phyloP scores from a whole-genome alignment of 208 protist species.

The Trypanosoma avium region DNA sequence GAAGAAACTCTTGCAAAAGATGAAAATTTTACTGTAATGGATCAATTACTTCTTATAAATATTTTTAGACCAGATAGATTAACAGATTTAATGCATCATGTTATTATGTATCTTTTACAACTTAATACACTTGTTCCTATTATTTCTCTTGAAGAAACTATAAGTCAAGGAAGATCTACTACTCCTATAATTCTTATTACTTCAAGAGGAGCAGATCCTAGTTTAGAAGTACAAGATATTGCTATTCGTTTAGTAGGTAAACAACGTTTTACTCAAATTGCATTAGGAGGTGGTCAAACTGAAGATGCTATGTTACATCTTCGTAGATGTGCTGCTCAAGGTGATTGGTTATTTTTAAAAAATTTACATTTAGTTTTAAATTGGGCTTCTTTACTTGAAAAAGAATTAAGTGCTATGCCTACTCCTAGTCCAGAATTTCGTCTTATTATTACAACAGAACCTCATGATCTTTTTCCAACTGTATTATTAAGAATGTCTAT shows the following conservation, averaged over 20 bases:
- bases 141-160: slow-evolving; percentile 70
- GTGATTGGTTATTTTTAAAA: slow-evolving; percentile 95
- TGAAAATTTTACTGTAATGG: slow-evolving; percentile 72
- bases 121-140: slow-evolving; percentile 72
- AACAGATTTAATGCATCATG: slow-evolving; percentile 65
- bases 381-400: slow-evolving; percentile 93
- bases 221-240: slow-evolving; percentile 92
- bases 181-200: slow-evolving; percentile 94
- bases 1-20: slow-evolving; percentile 58
- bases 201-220: slow-evolving; percentile 94
- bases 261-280: slow-evolving; percentile 90
- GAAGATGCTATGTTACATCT: slow-evolving; percentile 88
- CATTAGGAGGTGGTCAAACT: slow-evolving; percentile 94
- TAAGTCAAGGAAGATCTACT: slow-evolving; percentile 34
- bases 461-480: slow-evolving; percentile 90
- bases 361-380: slow-evolving; percentile 96
- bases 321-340: slow-evolving; percentile 76
- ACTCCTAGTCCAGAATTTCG: slow-evolving; percentile 90
- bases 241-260: slow-evolving; percentile 66
- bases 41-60: slow-evolving; percentile 94
- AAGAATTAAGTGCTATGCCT: slow-evolving; percentile 88
- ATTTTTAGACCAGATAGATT: slow-evolving; percentile 96
- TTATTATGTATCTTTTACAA: slow-evolving; percentile 62
- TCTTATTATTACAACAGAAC: slow-evolving; percentile 95
- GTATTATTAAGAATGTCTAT: slow-evolving; percentile 92